phyloP scores from a whole-genome alignment of 2,329 filamentous ascomycete genomes.

The Chrysoporthe cubensis region DNA sequence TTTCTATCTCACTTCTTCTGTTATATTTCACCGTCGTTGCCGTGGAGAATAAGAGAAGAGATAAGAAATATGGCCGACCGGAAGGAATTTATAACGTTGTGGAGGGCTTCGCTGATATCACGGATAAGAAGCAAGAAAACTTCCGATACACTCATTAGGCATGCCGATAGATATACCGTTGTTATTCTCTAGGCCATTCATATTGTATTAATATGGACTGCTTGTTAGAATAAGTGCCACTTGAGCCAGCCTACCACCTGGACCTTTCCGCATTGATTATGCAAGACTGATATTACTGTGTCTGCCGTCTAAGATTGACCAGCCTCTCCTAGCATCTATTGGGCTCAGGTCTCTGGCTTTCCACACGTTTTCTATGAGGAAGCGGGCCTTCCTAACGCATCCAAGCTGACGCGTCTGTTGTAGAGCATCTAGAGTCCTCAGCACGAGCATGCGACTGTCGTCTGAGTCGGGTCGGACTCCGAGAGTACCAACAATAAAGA shows the following conservation, averaged over 20 bases:
- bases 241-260: background rate
- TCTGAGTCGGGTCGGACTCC: slow-evolving; percentile 36
- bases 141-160: slow-evolving; percentile 36
- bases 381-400: slow-evolving; percentile 38
- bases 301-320: slow-evolving; percentile 25
- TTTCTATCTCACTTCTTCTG: slow-evolving; percentile 38
- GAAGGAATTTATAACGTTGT: slow-evolving; percentile 29
- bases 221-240: background rate
- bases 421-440: slow-evolving; percentile 33
- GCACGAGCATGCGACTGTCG: slow-evolving; percentile 33
- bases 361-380: slow-evolving; percentile 38
- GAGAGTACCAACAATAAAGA: slow-evolving; percentile 38
- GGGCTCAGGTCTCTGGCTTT: slow-evolving; percentile 34
- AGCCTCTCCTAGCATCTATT: slow-evolving; percentile 17
- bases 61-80: slow-evolving; percentile 35
- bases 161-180: background rate
- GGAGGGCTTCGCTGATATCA: slow-evolving; percentile 33
- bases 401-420: slow-evolving; percentile 37
- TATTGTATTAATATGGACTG: background rate
- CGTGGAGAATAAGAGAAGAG: slow-evolving; percentile 34
- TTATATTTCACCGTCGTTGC: slow-evolving; percentile 38
- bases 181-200: background rate
- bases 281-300: slow-evolving; percentile 34
- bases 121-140: slow-evolving; percentile 33
- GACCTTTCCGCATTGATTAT: slow-evolving; percentile 13